phyloP scores from a whole-genome alignment of 2,329 filamentous ascomycete genomes.

The Plenodomus lindquistii region DNA sequence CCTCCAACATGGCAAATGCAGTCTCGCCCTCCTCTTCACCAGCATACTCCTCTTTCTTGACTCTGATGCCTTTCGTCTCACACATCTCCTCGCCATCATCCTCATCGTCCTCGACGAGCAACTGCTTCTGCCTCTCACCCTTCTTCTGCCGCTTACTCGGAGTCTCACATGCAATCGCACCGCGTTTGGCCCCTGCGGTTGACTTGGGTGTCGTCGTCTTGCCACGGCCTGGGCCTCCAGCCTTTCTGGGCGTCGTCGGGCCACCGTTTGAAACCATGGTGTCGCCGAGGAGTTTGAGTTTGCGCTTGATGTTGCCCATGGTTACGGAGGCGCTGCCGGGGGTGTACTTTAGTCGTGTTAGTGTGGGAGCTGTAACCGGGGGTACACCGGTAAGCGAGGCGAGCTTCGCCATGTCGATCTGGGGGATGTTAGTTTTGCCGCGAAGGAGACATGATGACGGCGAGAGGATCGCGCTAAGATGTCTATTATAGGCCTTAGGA shows the following conservation, averaged over 20 bases:
- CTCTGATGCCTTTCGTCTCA: not conserved
- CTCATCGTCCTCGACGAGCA: conserved; percentile 18
- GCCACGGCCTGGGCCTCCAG: not conserved
- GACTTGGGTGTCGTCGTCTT: conserved; percentile 11
- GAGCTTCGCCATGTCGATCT: conserved; percentile 26
- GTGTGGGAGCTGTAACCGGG: not conserved
- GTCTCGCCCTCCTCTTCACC: conserved; percentile 17
- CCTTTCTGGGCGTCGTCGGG: conserved; percentile 26
- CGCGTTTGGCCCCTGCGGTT: conserved; percentile 11
- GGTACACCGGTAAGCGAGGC: conserved; percentile 14
- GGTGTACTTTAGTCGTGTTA: conserved; percentile 24
- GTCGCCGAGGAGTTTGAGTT: conserved; percentile 27
- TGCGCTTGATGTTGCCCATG: conserved; percentile 38
- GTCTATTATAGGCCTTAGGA: no score
- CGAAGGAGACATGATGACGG: no score
- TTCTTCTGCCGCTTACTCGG: conserved; percentile 15
- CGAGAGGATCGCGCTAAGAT: no score
- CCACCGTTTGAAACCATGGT: not conserved
- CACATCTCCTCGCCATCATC: conserved; percentile 5
- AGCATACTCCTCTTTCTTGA: conserved; percentile 23
- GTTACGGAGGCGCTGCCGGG: conserved; percentile 28
- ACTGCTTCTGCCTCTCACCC: not conserved
- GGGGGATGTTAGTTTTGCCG: conserved; percentile 2
- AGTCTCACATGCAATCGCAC: conserved; percentile 15
- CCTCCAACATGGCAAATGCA: not conserved